Evolutionary conservation across 257 asterid genomes (phyloP), one percentile per base, ranked within the genome.

Genomic region (Solanum bukasovii): DNA sequence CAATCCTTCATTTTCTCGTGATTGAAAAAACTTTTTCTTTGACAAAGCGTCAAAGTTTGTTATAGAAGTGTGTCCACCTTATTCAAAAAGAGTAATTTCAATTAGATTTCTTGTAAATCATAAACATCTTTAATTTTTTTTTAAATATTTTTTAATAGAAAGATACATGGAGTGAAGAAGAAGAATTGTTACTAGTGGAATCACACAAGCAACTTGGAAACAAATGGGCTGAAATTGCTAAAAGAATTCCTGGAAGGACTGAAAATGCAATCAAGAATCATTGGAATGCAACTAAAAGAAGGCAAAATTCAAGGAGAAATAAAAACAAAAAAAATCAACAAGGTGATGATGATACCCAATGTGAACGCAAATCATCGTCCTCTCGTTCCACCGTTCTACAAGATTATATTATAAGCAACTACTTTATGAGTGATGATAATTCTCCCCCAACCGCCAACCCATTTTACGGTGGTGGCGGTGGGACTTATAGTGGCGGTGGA

Each of bases 201-300:
- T 94, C 94, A 2, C 98, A 94, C 83, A 77, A 89, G 87, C 87
- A 77, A 78, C 77, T 93, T 46, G 97, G 98, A 29, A 96, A 95
- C 86, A 84, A 79, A 86, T 96, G 99, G 98, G 95, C 98, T 0
- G 96, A 92, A 85, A 96, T 96, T 27, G 98, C 98, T 1, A 95
- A 93, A 52, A 67, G 67, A 13, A 91, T 96, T 82, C 95, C 94
- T 0, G 99, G 95, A 25, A 90, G 99, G 87, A 93, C 96, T 33
- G 98, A 96, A 90, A 96, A 96, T 37, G 90, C 98, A 9, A 94
- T 96, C 13, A 96, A 96, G 88, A 96, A 96, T 68, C 99, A 95
- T 29, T 96, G 99, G 98, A 94, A 96, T 90, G 94, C 97, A 38
- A 93, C 95, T 7, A 92, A 90, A 44, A 92, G 98, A 71, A 95